phyloP scores from a whole-genome alignment of 1,284 basidiomycete genomes.

The Porodaedalea pini region DNA sequence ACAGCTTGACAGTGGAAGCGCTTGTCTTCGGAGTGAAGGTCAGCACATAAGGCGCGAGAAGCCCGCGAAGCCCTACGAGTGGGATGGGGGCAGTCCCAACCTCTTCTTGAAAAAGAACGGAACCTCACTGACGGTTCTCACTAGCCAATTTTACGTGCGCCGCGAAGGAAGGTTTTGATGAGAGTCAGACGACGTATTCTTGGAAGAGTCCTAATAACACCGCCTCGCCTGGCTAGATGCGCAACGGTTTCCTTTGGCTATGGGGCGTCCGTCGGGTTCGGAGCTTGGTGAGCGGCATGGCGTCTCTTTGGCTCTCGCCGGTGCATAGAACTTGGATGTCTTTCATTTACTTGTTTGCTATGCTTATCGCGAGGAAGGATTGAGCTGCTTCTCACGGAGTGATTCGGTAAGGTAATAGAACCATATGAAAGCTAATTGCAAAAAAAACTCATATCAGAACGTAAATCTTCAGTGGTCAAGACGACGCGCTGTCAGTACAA shows the following conservation, averaged over 20 bases:
- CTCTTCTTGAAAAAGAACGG: background rate
- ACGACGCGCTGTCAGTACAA: background rate
- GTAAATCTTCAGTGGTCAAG: constrained; percentile 5
- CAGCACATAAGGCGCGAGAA: constrained; percentile 2
- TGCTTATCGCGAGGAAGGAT: too few relatives aligned
- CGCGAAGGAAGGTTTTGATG: too few relatives aligned
- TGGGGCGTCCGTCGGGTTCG: background rate
- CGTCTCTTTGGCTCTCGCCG: background rate
- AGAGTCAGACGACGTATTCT: background rate
- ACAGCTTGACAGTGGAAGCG: background rate
- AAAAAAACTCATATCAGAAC: background rate
- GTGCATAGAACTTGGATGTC: background rate
- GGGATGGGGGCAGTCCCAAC: background rate
- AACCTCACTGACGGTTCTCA: too few relatives aligned
- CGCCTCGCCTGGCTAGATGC: background rate
- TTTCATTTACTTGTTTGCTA: too few relatives aligned
- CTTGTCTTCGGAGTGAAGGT: background rate
- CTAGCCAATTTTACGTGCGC: too few relatives aligned
- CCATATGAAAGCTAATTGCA: background rate
- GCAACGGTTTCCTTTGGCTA: background rate
- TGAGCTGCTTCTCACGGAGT: background rate
- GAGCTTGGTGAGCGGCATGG: constrained; percentile 1
- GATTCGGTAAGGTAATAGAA: background rate
- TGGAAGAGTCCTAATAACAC: background rate
- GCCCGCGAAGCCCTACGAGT: background rate